Evolutionary conservation across 2,329 filamentous ascomycete genomes (phyloP).

Genomic region (Dendrostoma leiphaemia): DNA sequence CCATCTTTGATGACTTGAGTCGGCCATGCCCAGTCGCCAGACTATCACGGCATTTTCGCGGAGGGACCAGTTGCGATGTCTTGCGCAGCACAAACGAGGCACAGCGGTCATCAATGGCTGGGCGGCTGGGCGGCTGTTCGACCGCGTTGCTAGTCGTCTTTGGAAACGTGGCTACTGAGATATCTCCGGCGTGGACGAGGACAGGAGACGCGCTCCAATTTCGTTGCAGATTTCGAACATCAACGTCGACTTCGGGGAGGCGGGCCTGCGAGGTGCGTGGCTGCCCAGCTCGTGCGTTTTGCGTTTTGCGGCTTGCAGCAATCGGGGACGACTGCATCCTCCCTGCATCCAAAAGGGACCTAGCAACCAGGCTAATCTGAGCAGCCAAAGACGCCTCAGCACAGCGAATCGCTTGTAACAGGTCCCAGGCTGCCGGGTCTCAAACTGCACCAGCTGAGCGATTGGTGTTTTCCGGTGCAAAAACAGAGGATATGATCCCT

Average conservation of each 20-base stretch:
- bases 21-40: neutral
- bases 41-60: neutral
- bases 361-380: neutral
- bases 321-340: neutral
- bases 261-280: constrained; percentile 4
- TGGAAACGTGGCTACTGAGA: too few relatives aligned
- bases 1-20: neutral
- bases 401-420: neutral
- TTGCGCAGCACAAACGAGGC: too few relatives aligned
- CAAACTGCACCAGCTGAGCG: neutral
- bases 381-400: neutral
- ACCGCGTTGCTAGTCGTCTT: too few relatives aligned
- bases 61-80: neutral
- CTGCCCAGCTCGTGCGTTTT: neutral
- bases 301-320: constrained; percentile 4
- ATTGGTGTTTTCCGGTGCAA: neutral
- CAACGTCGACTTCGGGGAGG: neutral
- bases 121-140: too few relatives aligned
- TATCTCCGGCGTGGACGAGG: too few relatives aligned
- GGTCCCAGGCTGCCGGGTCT: constrained; percentile 3
- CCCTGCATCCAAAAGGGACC: neutral
- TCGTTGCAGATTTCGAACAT: too few relatives aligned
- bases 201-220: neutral
- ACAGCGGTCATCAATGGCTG: too few relatives aligned
- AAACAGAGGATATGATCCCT: too few relatives aligned